Percentiles rank a stretch among this genome's conserved stretches.
phyloP scores from a whole-genome alignment of 1,139 yeast species.

The Pichia sp. region DNA sequence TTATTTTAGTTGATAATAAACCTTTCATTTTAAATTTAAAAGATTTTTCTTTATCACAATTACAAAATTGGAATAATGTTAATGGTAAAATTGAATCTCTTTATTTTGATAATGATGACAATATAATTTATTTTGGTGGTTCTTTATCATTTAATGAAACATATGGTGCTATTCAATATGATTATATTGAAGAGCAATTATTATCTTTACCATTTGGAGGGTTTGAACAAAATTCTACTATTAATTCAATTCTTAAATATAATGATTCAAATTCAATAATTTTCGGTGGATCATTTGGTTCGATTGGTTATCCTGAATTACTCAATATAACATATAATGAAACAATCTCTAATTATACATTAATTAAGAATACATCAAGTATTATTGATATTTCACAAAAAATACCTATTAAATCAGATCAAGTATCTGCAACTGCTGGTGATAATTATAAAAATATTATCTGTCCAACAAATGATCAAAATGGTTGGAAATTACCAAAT shows the following conservation, averaged over 20 bases:
- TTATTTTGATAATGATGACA: conserved; percentile 41
- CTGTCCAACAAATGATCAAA: conserved; percentile 50
- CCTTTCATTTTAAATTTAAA: conserved; percentile 19
- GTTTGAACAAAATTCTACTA: conserved; percentile 52
- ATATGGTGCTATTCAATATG: conserved; percentile 63
- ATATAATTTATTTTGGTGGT: conserved; percentile 76
- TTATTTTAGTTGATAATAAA: conserved; percentile 18
- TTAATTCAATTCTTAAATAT: conserved; percentile 60
- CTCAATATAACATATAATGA: conserved; percentile 31
- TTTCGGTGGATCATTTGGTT: conserved; percentile 73
- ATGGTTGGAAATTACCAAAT: conserved; percentile 49
- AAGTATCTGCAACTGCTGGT: conserved; percentile 12
- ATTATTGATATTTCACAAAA: conserved; percentile 17
- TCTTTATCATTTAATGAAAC: conserved; percentile 48
- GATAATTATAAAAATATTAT: conserved; percentile 38
- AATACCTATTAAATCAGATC: conserved; percentile 9
- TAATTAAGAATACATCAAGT: conserved; percentile 24
- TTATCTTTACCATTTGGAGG: conserved; percentile 67
- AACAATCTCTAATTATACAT: conserved; percentile 17
- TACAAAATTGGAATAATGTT: conserved; percentile 28
- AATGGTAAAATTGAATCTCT: conserved; percentile 51
- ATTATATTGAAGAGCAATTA: conserved; percentile 40
- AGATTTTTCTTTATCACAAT: not conserved
- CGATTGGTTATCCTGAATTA: conserved; percentile 51
- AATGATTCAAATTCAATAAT: conserved; percentile 45